These are phyloP conservation scores for Exophiala lecanii-corni DNA, from an alignment of 2,329 filamentous ascomycete genomes.

Conservation along the genomic window DNA sequence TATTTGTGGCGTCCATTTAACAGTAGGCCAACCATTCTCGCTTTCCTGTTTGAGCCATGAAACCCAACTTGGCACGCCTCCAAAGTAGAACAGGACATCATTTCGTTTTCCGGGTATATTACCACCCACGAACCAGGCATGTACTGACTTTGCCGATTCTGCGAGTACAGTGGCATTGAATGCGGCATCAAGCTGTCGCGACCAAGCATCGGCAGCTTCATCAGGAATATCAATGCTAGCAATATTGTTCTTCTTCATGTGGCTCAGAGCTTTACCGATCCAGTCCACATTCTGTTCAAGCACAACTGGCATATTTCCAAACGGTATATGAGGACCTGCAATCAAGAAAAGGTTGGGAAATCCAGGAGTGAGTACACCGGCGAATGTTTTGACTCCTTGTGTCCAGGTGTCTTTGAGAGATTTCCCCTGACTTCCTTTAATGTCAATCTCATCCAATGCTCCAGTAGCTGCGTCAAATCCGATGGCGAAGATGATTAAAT, in stretches of 20 bases:
- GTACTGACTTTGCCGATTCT: constrained; percentile 30
- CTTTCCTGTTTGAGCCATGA: too few relatives aligned
- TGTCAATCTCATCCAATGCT: constrained; percentile 36
- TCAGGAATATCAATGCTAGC: constrained; percentile 48
- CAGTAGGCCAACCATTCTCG: too few relatives aligned
- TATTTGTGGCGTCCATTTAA: too few relatives aligned
- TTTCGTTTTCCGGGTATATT: constrained; percentile 48
- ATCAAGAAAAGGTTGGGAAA: constrained; percentile 41
- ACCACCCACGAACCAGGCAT: constrained; percentile 54
- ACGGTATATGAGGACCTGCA: constrained; percentile 1
- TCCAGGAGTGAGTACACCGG: constrained; percentile 37
- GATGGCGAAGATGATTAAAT: constrained; percentile 39
- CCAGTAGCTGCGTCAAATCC: constrained; percentile 41
- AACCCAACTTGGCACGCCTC: constrained; percentile 14
- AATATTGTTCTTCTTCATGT: constrained; percentile 29
- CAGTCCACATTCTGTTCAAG: constrained; percentile 2
- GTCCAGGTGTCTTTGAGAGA: constrained; percentile 32
- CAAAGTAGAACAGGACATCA: constrained; percentile 13
- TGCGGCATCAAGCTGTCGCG: constrained; percentile 42
- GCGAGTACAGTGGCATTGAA: constrained; percentile 47
- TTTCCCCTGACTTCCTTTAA: constrained; percentile 35
- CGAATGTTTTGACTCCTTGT: constrained; percentile 33
- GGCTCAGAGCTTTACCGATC: constrained; percentile 5
- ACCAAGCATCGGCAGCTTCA: constrained; percentile 47
- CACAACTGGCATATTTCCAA: constrained; percentile 1